These are phyloP conservation scores for Aspergillus indologenus DNA, from an alignment of 495 filamentous ascomycete genomes.

Conservation along the genomic window DNA sequence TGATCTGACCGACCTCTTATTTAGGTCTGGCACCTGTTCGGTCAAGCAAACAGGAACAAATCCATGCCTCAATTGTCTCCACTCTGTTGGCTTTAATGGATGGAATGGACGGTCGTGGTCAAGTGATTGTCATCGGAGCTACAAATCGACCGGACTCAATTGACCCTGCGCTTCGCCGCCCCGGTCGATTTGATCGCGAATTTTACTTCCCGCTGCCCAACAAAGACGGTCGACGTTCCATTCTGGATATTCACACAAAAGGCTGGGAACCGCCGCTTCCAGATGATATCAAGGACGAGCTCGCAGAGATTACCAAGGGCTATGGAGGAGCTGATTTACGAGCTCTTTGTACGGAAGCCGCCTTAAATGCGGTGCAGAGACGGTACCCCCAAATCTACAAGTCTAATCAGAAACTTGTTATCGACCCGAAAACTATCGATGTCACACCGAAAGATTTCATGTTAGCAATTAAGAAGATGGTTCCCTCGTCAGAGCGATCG, in stretches of 20 bases:
- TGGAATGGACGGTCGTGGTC: constrained; percentile 96
- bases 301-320: constrained; percentile 87
- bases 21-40: constrained; percentile 81
- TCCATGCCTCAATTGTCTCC: constrained; percentile 96
- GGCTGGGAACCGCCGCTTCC: constrained; percentile 82
- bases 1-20: background rate
- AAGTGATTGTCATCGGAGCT: constrained; percentile 96
- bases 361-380: constrained; percentile 93
- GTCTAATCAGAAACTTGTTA: constrained; percentile 83
- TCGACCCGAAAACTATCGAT: constrained; percentile 78
- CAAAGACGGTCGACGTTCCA: constrained; percentile 69
- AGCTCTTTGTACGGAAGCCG: constrained; percentile 94
- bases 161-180: constrained; percentile 93
- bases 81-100: constrained; percentile 96
- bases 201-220: constrained; percentile 96
- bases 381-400: constrained; percentile 95
- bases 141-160: constrained; percentile 98
- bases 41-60: constrained; percentile 97
- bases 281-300: constrained; percentile 70
- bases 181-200: constrained; percentile 93
- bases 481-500: constrained; percentile 89
- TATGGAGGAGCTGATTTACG: constrained; percentile 95
- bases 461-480: constrained; percentile 90
- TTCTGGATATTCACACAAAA: constrained; percentile 93
- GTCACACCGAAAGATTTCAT: constrained; percentile 93